phyloP scores from a whole-genome alignment of 352 stramenopile genomes.

The Globisporangium cederbergense region DNA sequence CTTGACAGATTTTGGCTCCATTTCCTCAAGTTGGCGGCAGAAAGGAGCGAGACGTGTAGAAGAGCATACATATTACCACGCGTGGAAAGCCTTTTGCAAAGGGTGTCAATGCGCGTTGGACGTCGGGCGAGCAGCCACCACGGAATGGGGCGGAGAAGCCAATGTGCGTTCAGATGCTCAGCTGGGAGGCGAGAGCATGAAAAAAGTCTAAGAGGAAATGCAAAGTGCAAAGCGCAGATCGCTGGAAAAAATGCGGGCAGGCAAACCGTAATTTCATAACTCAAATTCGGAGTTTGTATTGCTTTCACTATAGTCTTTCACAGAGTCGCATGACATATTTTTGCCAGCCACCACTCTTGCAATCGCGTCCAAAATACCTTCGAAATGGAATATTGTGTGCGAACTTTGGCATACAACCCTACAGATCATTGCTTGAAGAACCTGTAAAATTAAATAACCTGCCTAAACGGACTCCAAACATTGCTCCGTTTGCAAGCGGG shows the following conservation, averaged over 20 bases:
- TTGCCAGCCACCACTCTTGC: background rate
- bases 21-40: background rate
- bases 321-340: too few relatives aligned
- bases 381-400: background rate
- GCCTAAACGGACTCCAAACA: background rate
- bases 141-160: background rate
- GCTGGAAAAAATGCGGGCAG: background rate
- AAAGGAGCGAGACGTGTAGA: background rate
- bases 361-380: background rate
- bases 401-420: background rate
- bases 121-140: too few relatives aligned
- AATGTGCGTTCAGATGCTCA: background rate
- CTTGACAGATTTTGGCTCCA: conserved; percentile 6
- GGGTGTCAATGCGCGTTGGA: too few relatives aligned
- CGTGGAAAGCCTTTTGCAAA: too few relatives aligned
- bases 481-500: conserved; percentile 3
- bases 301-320: background rate
- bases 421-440: too few relatives aligned
- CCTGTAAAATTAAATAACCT: background rate
- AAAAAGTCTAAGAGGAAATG: background rate
- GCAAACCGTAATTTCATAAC: background rate
- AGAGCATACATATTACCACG: background rate
- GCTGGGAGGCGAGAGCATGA: conserved; percentile 2
- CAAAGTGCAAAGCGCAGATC: background rate
- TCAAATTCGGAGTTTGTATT: background rate